Evolutionary conservation across 2,329 filamentous ascomycete genomes (phyloP), one percentile per base, ranked within the genome.

Genomic region (Alternaria solani): DNA sequence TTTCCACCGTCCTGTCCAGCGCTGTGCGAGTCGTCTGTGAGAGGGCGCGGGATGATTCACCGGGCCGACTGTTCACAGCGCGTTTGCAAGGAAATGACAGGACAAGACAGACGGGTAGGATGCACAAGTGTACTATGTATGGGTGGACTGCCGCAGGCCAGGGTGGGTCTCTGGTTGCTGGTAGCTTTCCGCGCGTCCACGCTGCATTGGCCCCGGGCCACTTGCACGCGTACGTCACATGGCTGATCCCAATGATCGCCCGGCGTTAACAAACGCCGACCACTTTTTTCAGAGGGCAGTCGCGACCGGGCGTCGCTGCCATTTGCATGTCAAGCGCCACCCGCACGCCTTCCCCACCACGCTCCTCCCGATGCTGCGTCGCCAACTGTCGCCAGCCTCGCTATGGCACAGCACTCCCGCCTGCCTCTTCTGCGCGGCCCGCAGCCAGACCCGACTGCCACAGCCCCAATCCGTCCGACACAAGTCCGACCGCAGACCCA

Each of bases 351-450:
- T 20, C 25, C 20, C 32, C 38, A 25, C 30, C 28, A 30, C 32
- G 41, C 9, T 23, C 44, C 54, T 59, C 61, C 51, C 62, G 25
- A 76, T 76, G 74, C 71, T 75, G 57, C 64, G 65, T 53, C 70
- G 68, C 51, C 62, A 63, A 16, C 60, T 75, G 53, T 59, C 65
- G 26, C 66, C 55, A 46, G 64, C 67, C 57, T 60, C 63, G 58
- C 59, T 62, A 65, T 65, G 61, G 67, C 66, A 53, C 41, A 59
- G 46, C 16, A 34, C 48, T 5, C 52, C 66, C 36, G 49, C 69
- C 14, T 72, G 71, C 56, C 66, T 69, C 11, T 60, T 69, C 52
- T 74, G 70, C 56, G 58, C 69, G 47, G 52, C 57, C 38, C 65
- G 55, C 28, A 42, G 56, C 56, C 63, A 61, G 46, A 44, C 48